Evolutionary conservation across 2,329 filamentous ascomycete genomes (phyloP).

Genomic region (Pestalotiopsis sp.): DNA sequence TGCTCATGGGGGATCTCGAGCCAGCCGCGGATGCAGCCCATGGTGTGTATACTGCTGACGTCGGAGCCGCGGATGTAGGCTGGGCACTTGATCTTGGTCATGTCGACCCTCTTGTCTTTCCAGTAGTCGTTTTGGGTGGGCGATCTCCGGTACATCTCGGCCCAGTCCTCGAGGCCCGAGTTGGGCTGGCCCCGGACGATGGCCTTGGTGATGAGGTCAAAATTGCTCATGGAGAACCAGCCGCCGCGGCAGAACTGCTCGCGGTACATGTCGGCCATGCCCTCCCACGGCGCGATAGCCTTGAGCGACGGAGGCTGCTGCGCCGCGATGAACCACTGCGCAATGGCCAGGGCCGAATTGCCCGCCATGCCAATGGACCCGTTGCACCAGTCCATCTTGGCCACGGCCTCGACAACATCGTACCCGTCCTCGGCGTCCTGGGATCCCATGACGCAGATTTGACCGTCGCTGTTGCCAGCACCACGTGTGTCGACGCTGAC

Average conservation of each 20-base stretch:
- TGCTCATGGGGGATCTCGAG: constrained; percentile 36
- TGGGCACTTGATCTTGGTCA: constrained; percentile 36
- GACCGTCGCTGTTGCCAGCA: constrained; percentile 27
- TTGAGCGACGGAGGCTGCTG: constrained; percentile 42
- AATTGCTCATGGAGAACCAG: constrained; percentile 40
- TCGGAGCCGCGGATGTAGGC: constrained; percentile 37
- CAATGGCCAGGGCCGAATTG: constrained; percentile 44
- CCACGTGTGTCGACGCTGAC: constrained; percentile 37
- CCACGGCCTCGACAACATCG: constrained; percentile 45
- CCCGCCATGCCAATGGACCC: constrained; percentile 45
- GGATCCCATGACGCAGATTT: constrained; percentile 35
- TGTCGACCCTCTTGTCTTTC: constrained; percentile 39
- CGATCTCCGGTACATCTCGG: constrained; percentile 41
- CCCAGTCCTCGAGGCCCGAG: constrained; percentile 40
- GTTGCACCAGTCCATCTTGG: constrained; percentile 45
- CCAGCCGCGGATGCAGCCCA: constrained; percentile 39
- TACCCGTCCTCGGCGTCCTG: constrained; percentile 49
- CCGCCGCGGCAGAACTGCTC: constrained; percentile 49
- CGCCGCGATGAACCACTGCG: constrained; percentile 45
- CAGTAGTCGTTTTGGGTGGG: constrained; percentile 37
- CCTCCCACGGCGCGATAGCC: constrained; percentile 49
- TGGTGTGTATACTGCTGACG: constrained; percentile 35
- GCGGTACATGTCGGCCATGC: constrained; percentile 46
- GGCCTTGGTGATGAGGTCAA: constrained; percentile 41
- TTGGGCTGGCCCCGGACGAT: constrained; percentile 34